Evolutionary conservation across 805 yeast genomes (phyloP).

Genomic region (Suhomyces sp.): DNA sequence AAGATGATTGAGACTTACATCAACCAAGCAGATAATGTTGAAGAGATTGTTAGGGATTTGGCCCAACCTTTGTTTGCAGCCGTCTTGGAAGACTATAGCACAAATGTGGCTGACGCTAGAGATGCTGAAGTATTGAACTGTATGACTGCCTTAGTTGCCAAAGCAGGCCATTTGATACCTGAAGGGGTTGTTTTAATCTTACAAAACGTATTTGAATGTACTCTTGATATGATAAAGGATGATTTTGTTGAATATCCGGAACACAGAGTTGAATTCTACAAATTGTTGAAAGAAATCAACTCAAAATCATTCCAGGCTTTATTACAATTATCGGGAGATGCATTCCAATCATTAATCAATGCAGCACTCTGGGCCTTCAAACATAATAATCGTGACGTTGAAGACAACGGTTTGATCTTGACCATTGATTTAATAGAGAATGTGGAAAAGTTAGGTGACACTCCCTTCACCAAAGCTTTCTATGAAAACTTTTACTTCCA

Average conservation of each 20-base stretch:
- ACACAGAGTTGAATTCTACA: conserved; percentile 94
- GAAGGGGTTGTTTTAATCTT: conserved; percentile 84
- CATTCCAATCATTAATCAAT: conserved; percentile 85
- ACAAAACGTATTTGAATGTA: conserved; percentile 90
- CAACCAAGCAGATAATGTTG: conserved; percentile 79
- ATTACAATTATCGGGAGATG: conserved; percentile 83
- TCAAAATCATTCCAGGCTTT: conserved; percentile 81
- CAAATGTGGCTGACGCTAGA: conserved; percentile 92
- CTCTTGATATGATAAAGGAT: conserved; percentile 91
- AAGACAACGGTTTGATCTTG: conserved; percentile 81
- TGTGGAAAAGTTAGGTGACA: conserved; percentile 71
- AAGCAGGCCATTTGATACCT: conserved; percentile 84
- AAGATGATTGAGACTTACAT: conserved; percentile 86
- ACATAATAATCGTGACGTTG: conserved; percentile 96
- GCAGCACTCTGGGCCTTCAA: conserved; percentile 98
- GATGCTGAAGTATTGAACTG: conserved; percentile 97
- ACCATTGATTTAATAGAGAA: conserved; percentile 81
- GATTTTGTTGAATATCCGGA: conserved; percentile 97
- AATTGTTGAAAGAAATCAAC: conserved; percentile 82
- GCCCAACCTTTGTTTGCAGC: conserved; percentile 81
- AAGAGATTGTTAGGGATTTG: conserved; percentile 78
- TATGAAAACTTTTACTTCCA: conserved; percentile 86
- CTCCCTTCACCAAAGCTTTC: conserved; percentile 77
- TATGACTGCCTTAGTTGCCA: conserved; percentile 83
- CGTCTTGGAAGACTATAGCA: conserved; percentile 82